Conservation (phyloP, 495 filamentous ascomycete species). For the Penicillium pulvis region DNA sequence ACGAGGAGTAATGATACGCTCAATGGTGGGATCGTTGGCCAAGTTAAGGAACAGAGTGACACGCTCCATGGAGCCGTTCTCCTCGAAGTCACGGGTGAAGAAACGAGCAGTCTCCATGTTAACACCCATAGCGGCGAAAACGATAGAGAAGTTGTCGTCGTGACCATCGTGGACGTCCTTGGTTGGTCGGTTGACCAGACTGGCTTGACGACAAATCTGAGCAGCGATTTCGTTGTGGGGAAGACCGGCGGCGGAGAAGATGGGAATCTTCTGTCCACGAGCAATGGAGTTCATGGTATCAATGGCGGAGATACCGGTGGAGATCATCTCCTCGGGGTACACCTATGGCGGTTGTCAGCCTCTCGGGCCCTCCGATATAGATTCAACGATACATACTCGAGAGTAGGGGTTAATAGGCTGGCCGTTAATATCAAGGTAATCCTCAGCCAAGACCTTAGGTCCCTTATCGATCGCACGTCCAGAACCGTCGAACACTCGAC, state of each 20-base stretch:
- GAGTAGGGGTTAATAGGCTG: constrained; percentile 99
- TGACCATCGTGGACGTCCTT: constrained; percentile 97
- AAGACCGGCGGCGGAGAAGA: constrained; percentile 97
- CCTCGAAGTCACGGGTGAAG: constrained; percentile 98
- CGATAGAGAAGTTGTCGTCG: constrained; percentile 99
- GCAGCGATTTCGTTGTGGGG: constrained; percentile 99
- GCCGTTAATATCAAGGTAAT: constrained; percentile 98
- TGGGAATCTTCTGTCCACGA: constrained; percentile 99
- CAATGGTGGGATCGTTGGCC: constrained; percentile 98
- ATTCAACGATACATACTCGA: constrained; percentile 57
- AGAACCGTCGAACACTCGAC: constrained; percentile 97
- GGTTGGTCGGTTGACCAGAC: constrained; percentile 79
- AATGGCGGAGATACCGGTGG: constrained; percentile 98
- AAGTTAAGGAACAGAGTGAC: constrained; percentile 97
- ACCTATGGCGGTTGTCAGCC: constrained; percentile 56
- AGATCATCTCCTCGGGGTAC: constrained; percentile 99
- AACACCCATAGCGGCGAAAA: constrained; percentile 99
- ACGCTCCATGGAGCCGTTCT: constrained; percentile 98
- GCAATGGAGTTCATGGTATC: constrained; percentile 99
- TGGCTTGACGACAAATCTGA: constrained; percentile 94
- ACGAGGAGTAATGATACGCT: constrained; percentile 99
- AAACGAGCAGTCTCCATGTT: constrained; percentile 99
- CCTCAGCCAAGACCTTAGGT: constrained; percentile 95
- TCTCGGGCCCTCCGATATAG: background rate
- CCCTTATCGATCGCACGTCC: constrained; percentile 98